A percentile compares a stretch with the other conserved stretches of the same genome.
phyloP scores from a whole-genome alignment of 495 filamentous ascomycete genomes.

The Hypoxylon fuscum region DNA sequence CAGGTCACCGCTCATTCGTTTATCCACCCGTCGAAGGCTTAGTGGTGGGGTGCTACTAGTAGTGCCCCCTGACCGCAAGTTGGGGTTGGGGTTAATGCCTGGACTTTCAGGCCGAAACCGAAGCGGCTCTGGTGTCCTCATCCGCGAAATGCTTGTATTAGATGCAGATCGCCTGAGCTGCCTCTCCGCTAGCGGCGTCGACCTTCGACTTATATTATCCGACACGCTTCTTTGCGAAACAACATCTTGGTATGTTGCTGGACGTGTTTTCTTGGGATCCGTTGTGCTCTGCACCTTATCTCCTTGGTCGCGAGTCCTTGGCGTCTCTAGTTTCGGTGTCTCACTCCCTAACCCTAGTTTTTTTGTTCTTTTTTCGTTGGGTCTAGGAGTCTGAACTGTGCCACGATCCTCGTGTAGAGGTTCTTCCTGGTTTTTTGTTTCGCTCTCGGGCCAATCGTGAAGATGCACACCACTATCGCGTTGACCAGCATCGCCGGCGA shows the following conservation, averaged over 20 bases:
- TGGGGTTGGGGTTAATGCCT: slow-evolving; percentile 63
- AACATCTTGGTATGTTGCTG: slow-evolving; percentile 15
- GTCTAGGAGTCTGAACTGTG: slow-evolving; percentile 26
- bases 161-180: slow-evolving; percentile 52
- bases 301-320: slow-evolving; percentile 17
- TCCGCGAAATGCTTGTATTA: slow-evolving; percentile 61
- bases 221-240: slow-evolving; percentile 47
- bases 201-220: slow-evolving; percentile 38
- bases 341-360: slow-evolving; percentile 38
- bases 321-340: slow-evolving; percentile 37
- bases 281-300: slow-evolving; percentile 14
- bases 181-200: slow-evolving; percentile 45
- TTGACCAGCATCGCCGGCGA: slow-evolving; percentile 43
- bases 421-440: slow-evolving; percentile 19
- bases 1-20: slow-evolving; percentile 81
- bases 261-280: slow-evolving; percentile 30
- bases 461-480: slow-evolving; percentile 65
- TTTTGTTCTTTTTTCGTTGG: slow-evolving; percentile 33
- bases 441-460: slow-evolving; percentile 45
- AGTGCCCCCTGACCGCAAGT: slow-evolving; percentile 53
- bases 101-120: slow-evolving; percentile 66
- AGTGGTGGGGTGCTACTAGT: slow-evolving; percentile 69
- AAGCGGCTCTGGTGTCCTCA: slow-evolving; percentile 65
- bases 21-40: slow-evolving; percentile 66
- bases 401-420: slow-evolving; percentile 19